Percentiles rank a stretch among this genome's conserved stretches.
Conservation (phyloP, 1,139 yeast genomes). For the Candida buenavistaensis region DNA sequence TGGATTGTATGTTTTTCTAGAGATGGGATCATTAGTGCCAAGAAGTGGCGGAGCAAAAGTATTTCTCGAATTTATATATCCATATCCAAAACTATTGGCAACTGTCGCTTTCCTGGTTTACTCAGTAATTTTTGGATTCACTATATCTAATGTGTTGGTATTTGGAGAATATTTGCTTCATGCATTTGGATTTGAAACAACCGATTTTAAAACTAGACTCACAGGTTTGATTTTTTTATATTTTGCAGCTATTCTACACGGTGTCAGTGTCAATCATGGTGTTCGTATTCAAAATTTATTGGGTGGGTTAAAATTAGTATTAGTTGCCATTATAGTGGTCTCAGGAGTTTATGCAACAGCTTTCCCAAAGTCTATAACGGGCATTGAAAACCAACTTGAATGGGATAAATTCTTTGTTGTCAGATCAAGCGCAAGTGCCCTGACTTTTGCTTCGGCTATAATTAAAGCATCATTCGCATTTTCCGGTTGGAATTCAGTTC, state of each 20-base stretch:
- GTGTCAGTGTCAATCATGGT: constrained; percentile 54
- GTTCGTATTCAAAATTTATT: constrained; percentile 54
- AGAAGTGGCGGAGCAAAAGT: constrained; percentile 75
- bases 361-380: constrained; percentile 43
- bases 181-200: constrained; percentile 43
- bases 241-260: constrained; percentile 50
- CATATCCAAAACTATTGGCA: constrained; percentile 57
- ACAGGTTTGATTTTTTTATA: constrained; percentile 47
- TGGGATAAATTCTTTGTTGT: constrained; percentile 30
- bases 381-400: constrained; percentile 41
- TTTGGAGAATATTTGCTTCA: constrained; percentile 68
- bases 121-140: constrained; percentile 62
- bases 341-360: constrained; percentile 52
- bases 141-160: constrained; percentile 63
- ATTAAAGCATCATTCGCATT: constrained; percentile 61
- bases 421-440: constrained; percentile 32
- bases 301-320: constrained; percentile 53
- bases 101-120: constrained; percentile 59
- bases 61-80: constrained; percentile 64
- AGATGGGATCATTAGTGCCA: constrained; percentile 68
- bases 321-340: constrained; percentile 47
- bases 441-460: constrained; percentile 56
- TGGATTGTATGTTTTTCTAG: constrained; percentile 65
- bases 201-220: constrained; percentile 40
- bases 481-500: constrained; percentile 67